These are phyloP conservation scores for Primulina eburnea DNA, from an alignment of 257 asterid species.

Conservation along the genomic window DNA sequence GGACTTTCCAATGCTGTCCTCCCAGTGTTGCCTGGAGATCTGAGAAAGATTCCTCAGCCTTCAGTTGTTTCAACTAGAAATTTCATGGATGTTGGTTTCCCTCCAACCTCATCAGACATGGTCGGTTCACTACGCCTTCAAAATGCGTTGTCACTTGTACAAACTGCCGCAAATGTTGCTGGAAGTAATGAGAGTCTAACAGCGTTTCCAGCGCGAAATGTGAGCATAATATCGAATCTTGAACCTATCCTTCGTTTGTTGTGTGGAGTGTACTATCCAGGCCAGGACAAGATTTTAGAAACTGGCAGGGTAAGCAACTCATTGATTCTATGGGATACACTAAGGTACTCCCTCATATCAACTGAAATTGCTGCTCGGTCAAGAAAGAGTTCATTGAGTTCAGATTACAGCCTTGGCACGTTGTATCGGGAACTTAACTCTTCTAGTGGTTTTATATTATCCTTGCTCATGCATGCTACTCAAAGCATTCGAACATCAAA, in stretches of 20 bases:
- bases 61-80: slow-evolving; percentile 29
- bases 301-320: slow-evolving; percentile 66
- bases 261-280: slow-evolving; percentile 70
- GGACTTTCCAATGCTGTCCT: slow-evolving; percentile 88
- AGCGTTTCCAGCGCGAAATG: slow-evolving; percentile 49
- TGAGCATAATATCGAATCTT: slow-evolving; percentile 47
- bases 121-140: slow-evolving; percentile 43
- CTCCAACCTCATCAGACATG: slow-evolving; percentile 32
- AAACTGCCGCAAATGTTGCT: slow-evolving; percentile 56
- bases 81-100: slow-evolving; percentile 29
- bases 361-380: slow-evolving; percentile 88
- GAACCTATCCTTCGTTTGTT: slow-evolving; percentile 57
- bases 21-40: slow-evolving; percentile 58
- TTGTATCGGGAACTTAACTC: slow-evolving; percentile 73
- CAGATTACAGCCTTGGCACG: slow-evolving; percentile 57
- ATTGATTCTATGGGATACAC: slow-evolving; percentile 81
- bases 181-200: slow-evolving; percentile 45
- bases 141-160: slow-evolving; percentile 61
- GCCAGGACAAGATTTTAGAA: slow-evolving; percentile 57
- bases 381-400: slow-evolving; percentile 56
- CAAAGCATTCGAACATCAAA: slow-evolving; percentile 50
- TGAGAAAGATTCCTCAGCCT: slow-evolving; percentile 32
- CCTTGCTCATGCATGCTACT: slow-evolving; percentile 66
- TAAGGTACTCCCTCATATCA: slow-evolving; percentile 79
- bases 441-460: slow-evolving; percentile 75